Base-by-base conservation (phyloP, 768 basidiomycete genomes). In the Asterophora parasitica region DNA sequence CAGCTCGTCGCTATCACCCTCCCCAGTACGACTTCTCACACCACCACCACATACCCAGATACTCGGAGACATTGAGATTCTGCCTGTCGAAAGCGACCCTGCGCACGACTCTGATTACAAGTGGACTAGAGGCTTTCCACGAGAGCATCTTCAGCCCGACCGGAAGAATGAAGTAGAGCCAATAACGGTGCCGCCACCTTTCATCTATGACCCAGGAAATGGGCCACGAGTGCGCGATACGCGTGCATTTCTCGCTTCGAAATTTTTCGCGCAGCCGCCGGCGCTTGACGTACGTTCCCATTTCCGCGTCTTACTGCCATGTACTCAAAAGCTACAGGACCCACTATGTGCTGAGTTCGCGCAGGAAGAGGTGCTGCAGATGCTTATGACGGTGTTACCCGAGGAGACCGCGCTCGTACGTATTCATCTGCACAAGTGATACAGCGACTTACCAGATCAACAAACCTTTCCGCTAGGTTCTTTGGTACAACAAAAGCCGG, bases 401-500 rank as follows among this genome's bases (percentile, higher is more conserved):
- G 78, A 83, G 51, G 88, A 91, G 52, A 75, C 71, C 3, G 86
- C 89, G 0, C 58, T 84, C 53, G 88, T 89, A 55, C 39, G 82
- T 67, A 19, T 28, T 15, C 42, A 40, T 8, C 7, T 11, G 38
- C 48, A 34, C 43, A 7, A n/a, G n/a, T n/a, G n/a, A 30, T 27
- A 20, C 28, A 45, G 7, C 42, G 9, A 31, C 30, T 31, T 26
- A 27, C 23, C 15, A 27, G 3, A n/a, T 2, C 40, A 7, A n/a
- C 30, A 28, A 36, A 16, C 9, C 2, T 12, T 31, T 9, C 8
- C 6, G 23, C 3, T 51, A 88, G 87, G 81, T 86, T 8, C 56
- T 90, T 10, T 91, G 88, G 88, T 90, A 91, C 58, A 92, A 92
- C 70, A 88, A 88, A 66, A 88, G 85, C 59, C 77, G 89, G 2